Evolutionary conservation across 2,329 filamentous ascomycete species (phyloP).

Genomic region (Beauveria scarabaeidicola): DNA sequence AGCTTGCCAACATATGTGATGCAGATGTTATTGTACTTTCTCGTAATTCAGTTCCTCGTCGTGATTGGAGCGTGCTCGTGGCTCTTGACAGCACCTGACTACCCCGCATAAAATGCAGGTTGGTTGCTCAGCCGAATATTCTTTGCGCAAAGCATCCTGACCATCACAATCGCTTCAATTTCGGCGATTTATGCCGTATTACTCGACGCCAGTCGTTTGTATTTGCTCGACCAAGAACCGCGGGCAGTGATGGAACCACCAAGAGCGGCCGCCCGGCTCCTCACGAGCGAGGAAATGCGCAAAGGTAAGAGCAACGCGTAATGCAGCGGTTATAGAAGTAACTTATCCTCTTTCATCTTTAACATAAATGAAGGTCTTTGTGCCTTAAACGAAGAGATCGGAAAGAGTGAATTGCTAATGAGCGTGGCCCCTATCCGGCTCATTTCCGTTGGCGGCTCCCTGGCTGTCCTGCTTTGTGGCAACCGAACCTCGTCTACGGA

Average conservation of each 20-base stretch:
- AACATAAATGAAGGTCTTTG: neutral
- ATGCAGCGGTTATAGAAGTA: neutral
- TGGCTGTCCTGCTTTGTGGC: constrained; percentile 18
- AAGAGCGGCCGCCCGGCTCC: neutral
- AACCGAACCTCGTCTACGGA: constrained; percentile 17
- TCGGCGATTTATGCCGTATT: too few species aligned
- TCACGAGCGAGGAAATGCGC: neutral
- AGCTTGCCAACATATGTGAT: too few species aligned
- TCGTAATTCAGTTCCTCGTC: too few species aligned
- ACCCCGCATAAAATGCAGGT: too few species aligned
- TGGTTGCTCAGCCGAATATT: too few species aligned
- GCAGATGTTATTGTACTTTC: too few species aligned
- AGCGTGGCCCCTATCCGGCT: constrained; percentile 21
- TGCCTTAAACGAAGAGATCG: constrained; percentile 16
- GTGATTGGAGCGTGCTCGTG: too few species aligned
- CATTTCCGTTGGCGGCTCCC: constrained; percentile 18
- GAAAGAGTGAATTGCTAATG: constrained; percentile 18
- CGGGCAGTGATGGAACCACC: neutral
- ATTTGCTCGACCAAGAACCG: neutral
- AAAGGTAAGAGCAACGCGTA: neutral
- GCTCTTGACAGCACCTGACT: too few species aligned
- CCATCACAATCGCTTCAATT: too few species aligned
- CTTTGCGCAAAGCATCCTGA: too few species aligned
- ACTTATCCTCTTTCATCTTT: neutral
- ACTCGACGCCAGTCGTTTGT: too few species aligned